Evolutionary conservation across 208 protist species (phyloP), one percentile per base, ranked within the genome.

Genomic region (Trypanosomatidae sp.): DNA sequence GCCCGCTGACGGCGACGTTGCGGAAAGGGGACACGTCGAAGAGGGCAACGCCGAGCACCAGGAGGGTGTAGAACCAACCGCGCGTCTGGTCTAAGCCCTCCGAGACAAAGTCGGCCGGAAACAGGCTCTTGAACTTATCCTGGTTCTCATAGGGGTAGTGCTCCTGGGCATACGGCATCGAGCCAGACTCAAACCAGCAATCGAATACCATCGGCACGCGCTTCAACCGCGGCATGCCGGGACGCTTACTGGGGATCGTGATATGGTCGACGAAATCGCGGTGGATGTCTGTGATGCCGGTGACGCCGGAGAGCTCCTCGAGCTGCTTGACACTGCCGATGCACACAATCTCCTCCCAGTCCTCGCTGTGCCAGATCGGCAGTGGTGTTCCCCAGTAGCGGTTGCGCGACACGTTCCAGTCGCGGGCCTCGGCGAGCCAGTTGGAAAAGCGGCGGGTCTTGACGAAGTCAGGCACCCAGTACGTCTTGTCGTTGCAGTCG

Each of bases 111-210:
- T 99, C 98, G 44, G 98, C 99, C 25, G 99, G 99, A 91, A 99
- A 99, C 62, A 76, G 67, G 19, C 75, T 68, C 46, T 91, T 59
- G 78, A 99, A 99, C 25, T 76, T 62, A 47, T 99, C 98, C 77
- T 98, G 90, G 86, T 99, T 99, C 82, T 99, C 98, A 75, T 99
- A 99, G 47, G 99, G 99, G 87, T 99, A 99, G 89, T 99, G 99
- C 65, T 87, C 74, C 91, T 99, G 98, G 22, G 98, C 99, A 86
- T 99, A 99, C 67, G 99, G 99, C 99, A 99, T 99, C 10, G 96
- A 98, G 58, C 94, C 95, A 43, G 86, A 93, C 91, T 99, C 99
- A 85, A 99, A 99, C 99, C 99, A 99, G 96, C 99, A 99, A 91
- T 99, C 99, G 83, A 99, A 99, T 17, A 99, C 99, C 77, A 99